Conservation (phyloP, 2,329 filamentous ascomycete genomes). For the Epichloe elymi region DNA sequence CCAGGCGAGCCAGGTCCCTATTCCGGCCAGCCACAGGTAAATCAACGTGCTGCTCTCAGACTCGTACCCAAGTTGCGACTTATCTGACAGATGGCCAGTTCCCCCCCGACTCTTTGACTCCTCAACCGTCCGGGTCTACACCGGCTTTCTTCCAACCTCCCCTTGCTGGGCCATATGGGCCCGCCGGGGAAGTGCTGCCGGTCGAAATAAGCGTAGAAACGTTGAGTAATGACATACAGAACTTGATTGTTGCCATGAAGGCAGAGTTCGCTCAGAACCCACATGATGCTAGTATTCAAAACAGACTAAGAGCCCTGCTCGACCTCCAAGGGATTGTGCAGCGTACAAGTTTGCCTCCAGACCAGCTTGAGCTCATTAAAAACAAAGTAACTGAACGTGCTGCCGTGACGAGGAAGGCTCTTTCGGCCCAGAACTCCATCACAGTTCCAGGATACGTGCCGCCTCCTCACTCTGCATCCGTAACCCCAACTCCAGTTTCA, state of each 20-base stretch:
- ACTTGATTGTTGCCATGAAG: constrained; percentile 60
- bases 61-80: background rate
- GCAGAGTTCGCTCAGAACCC: constrained; percentile 63
- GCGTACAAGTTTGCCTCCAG: constrained; percentile 61
- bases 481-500: constrained; percentile 19
- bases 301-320: constrained; percentile 70
- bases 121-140: constrained; percentile 22
- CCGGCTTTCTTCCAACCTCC: constrained; percentile 29
- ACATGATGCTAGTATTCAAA: constrained; percentile 62
- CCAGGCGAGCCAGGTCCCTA: constrained; percentile 11
- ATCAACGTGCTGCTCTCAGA: constrained; percentile 3
- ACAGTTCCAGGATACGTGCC: constrained; percentile 26
- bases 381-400: constrained; percentile 70
- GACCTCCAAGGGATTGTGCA: constrained; percentile 66
- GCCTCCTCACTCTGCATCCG: constrained; percentile 19
- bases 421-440: constrained; percentile 27
- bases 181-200: constrained; percentile 17
- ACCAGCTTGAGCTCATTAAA: constrained; percentile 74
- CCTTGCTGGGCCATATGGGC: constrained; percentile 24
- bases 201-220: constrained; percentile 52
- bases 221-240: constrained; percentile 72
- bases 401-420: constrained; percentile 45
- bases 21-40: constrained; percentile 17
- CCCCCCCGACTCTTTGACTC: constrained; percentile 25
- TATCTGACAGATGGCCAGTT: constrained; percentile 12